Evolutionary conservation across 2,329 filamentous ascomycete genomes (phyloP), one percentile per base, ranked within the genome.

Genomic region (Ramichloridium luteum): DNA sequence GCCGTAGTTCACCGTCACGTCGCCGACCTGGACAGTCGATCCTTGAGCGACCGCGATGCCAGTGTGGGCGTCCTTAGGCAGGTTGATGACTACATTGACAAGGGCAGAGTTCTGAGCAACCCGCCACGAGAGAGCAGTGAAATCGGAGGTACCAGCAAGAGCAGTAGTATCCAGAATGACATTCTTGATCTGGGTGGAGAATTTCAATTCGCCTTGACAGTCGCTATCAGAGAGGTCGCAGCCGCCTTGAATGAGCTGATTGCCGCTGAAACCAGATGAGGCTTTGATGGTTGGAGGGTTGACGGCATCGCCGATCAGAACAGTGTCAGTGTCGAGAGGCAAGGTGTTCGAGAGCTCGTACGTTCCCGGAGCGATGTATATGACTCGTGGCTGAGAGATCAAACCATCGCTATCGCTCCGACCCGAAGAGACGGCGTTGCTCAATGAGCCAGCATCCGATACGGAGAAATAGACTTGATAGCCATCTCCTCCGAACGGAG

Each of bases 241-340:
- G n/a, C 40, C 40, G 20, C 29, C 29, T 10, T 8, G 16, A 12
- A 31, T 31, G 10, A 31, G 18, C n/a, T 13, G 17, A 13, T 25
- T 31, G 29, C 29, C 8, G 15, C 25, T 25, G 27, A 38, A 33
- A 9, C 30, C 26, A 8, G 33, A 25, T 3, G 50, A 93, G 14
- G 59, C 60, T 33, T 42, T 46, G 56, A 94, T 66, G 0, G 77
- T 77, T 0, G 86, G 85, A 6, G 75, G 58, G 39, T 69, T 63
- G 45, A 70, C 48, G 27, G 77, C 74, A 61, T 94, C 84, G 34
- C 86, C 86, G 22, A 94, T 67, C 39, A 94, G 73, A 56, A 93
- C 84, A 8, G 86, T 93, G 62, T 93, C 93, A 66, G 94, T 93
- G 57, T 78, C 79, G 50, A 84, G 77, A 28, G 85, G 60, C 41